Conservation (phyloP, 345 rosid species). For the Melastoma malabathricum region DNA sequence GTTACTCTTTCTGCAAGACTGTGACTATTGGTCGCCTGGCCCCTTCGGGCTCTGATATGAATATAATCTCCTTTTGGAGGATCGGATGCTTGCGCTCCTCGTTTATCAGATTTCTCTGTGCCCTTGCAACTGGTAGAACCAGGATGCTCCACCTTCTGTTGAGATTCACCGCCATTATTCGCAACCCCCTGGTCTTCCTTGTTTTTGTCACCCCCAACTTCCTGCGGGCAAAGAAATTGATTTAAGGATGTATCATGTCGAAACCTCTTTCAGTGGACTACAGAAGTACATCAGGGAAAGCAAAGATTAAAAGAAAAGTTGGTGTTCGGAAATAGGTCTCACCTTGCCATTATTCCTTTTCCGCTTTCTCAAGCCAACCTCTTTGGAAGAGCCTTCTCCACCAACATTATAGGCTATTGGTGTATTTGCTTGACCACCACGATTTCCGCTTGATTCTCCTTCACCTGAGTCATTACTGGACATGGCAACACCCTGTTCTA, state of each 20-base stretch:
- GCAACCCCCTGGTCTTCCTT: conserved; percentile 18
- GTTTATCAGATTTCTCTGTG: conserved; percentile 53
- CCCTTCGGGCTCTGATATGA: conserved; percentile 95
- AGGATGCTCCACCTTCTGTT: conserved; percentile 40
- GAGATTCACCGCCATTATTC: conserved; percentile 37
- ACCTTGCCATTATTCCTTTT: conserved; percentile 30
- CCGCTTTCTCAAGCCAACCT: conserved; percentile 53
- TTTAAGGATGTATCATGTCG: too few relatives aligned
- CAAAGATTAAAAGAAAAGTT: too few relatives aligned
- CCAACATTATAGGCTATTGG: conserved; percentile 27
- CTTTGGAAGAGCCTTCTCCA: conserved; percentile 40
- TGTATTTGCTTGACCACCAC: conserved; percentile 38
- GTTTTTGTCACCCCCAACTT: conserved; percentile 28
- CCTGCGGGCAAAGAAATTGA: conserved; percentile 22
- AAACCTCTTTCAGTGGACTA: too few relatives aligned
- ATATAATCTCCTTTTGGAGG: conserved; percentile 84
- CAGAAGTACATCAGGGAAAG: too few relatives aligned
- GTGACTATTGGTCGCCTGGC: conserved; percentile 97
- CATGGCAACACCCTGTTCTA: conserved; percentile 42
- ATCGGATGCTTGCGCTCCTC: conserved; percentile 57
- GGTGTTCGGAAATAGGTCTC: conserved; percentile 17
- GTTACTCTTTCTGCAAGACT: conserved; percentile 98
- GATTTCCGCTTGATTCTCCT: conserved; percentile 57
- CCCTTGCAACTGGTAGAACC: conserved; percentile 36
- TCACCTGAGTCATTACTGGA: conserved; percentile 74